phyloP scores from a whole-genome alignment of 495 filamentous ascomycete species.

The Rusavskia elegans region DNA sequence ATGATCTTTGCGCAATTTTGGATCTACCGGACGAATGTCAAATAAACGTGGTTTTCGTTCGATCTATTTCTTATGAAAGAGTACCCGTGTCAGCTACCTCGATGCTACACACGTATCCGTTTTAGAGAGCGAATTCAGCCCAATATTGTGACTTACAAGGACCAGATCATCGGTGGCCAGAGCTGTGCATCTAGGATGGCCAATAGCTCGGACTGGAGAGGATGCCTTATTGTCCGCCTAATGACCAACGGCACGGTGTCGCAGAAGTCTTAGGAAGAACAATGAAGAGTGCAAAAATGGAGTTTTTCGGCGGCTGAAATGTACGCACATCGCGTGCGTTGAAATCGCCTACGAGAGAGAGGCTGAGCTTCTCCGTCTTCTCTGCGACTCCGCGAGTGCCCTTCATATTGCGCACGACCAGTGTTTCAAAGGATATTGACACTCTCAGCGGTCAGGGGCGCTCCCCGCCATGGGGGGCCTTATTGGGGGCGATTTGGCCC shows the following conservation, averaged over 20 bases:
- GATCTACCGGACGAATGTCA: constrained; percentile 34
- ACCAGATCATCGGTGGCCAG: no score
- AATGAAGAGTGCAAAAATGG: background rate
- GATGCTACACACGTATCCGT: no score
- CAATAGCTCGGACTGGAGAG: background rate
- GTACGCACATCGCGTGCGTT: background rate
- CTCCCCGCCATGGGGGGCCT: background rate
- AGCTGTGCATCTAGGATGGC: no score
- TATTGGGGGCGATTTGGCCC: background rate
- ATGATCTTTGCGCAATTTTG: constrained; percentile 89
- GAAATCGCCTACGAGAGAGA: background rate
- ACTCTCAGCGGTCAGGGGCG: background rate
- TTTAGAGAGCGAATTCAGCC: no score
- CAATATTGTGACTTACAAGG: no score
- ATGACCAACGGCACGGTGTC: background rate
- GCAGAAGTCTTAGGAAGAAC: background rate
- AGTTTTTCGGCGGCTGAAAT: background rate
- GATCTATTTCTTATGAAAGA: no score
- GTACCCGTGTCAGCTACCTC: no score
- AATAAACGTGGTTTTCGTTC: background rate
- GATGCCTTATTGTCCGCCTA: background rate
- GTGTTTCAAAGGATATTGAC: background rate
- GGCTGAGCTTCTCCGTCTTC: background rate
- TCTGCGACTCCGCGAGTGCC: background rate
- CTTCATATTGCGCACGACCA: background rate